Base-by-base conservation (phyloP, 2,329 filamentous ascomycete species). In the Penicillium freii region DNA sequence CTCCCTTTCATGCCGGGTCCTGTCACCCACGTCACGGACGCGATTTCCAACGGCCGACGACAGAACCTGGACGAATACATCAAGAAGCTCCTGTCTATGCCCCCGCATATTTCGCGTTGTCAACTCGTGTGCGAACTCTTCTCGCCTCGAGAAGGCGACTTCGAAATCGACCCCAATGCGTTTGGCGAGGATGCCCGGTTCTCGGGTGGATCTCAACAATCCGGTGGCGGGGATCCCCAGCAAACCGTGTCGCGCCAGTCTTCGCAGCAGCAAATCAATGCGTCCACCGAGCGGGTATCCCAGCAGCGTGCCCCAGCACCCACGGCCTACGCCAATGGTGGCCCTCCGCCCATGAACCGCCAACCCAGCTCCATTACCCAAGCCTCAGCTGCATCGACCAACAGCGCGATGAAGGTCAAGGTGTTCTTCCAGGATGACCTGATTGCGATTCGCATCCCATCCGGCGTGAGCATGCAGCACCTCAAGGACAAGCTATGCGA, bases 1-100 rank as follows among this genome's bases (percentile, higher is more conserved):
- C 77, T 99, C 13, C 94, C 94, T 2, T 97, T 96, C 74, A 99
- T 99, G 94, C 94, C 94, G 10, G 94, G 94, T 6, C 94, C 94
- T 3, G 93, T 99, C 60, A 96, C 92, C 63, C 96, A 96, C 75
- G 93, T 97, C 55, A 99, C 93, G n/a, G 93, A 97, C 71, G 91
- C 90, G 36, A 97, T 99, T 68, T 96, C 92, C 19, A 92, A 97
- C 70, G 92, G 92, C 29, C 87, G 94, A 64, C 86, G 94, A 58
- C 90, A 94, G 72, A 97, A 96, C 71, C 80, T 99, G 39, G 92
- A 99, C 69, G 90, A 93, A 51, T 99, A 99, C 69, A 91, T 99
- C 66, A 95, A 95, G 77, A 93, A 94, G 67, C 81, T 99, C 23
- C 80, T 99, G 9, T 83, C 84, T 36, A 88, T 97, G 74, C 90